phyloP scores from a whole-genome alignment of 306 rosid genomes.

The Hylodesmum podocarpum region DNA sequence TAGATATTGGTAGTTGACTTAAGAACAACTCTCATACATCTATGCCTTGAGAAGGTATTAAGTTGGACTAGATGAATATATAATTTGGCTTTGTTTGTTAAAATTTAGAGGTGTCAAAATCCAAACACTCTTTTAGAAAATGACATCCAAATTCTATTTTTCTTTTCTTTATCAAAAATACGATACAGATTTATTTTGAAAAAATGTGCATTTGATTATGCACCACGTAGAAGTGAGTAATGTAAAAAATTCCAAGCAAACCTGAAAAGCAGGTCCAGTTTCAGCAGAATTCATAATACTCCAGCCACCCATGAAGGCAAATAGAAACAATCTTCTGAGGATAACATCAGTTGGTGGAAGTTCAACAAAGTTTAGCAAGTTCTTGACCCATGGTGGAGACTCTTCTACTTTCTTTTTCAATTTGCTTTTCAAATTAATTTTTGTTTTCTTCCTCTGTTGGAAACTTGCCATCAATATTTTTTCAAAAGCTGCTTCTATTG shows the following conservation, averaged over 20 bases:
- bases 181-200: background rate
- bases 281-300: slow-evolving; percentile 96
- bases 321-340: slow-evolving; percentile 87
- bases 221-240: background rate
- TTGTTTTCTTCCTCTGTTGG: slow-evolving; percentile 81
- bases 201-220: slow-evolving; percentile 8
- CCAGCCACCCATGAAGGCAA: slow-evolving; percentile 98
- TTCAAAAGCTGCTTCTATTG: slow-evolving; percentile 96
- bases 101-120: background rate
- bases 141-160: background rate
- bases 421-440: slow-evolving; percentile 89
- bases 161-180: background rate
- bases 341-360: slow-evolving; percentile 81
- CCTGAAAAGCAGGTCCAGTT: slow-evolving; percentile 99
- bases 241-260: slow-evolving; percentile 44
- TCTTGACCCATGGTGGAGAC: slow-evolving; percentile 96
- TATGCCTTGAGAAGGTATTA: background rate
- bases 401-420: slow-evolving; percentile 96
- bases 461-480: slow-evolving; percentile 88
- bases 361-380: slow-evolving; percentile 77
- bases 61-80: background rate
- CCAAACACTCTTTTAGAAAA: background rate
- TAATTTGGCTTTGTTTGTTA: background rate
- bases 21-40: background rate
- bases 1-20: slow-evolving; percentile 1